Evolutionary conservation across 2,329 filamentous ascomycete species (phyloP).

Genomic region (Botrytis deweyae): DNA sequence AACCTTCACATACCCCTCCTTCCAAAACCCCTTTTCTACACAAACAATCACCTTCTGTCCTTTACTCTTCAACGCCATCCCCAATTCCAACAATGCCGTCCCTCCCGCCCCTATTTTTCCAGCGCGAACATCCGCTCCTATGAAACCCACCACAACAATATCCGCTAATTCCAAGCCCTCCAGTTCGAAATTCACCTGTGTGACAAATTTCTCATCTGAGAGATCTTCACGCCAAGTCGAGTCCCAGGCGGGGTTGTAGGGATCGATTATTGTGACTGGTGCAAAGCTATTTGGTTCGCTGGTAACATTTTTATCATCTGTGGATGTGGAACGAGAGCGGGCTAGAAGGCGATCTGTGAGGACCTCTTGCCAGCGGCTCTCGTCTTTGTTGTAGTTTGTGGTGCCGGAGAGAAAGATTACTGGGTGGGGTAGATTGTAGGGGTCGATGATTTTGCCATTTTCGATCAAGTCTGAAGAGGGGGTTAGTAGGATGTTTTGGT

Average conservation of each 20-base stretch:
- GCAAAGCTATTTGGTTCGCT: background rate
- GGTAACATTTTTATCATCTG: conserved; percentile 73
- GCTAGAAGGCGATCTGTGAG: conserved; percentile 70
- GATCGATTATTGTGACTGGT: conserved; percentile 57
- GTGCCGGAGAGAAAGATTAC: conserved; percentile 59
- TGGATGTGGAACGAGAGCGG: conserved; percentile 78
- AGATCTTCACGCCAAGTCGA: conserved; percentile 51
- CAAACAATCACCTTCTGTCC: conserved; percentile 78
- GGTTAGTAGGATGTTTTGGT: conserved; percentile 55
- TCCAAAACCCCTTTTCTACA: conserved; percentile 59
- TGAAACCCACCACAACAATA: conserved; percentile 63
- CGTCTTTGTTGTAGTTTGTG: conserved; percentile 41
- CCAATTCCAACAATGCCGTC: conserved; percentile 50
- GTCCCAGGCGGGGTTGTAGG: conserved; percentile 57
- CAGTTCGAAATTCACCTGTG: conserved; percentile 63
- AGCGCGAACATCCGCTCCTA: conserved; percentile 64
- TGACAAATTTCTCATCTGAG: conserved; percentile 46
- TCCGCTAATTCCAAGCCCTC: conserved; percentile 53
- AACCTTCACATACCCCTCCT: conserved; percentile 60
- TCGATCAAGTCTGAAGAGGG: conserved; percentile 91
- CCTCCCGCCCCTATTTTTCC: conserved; percentile 66
- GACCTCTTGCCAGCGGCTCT: conserved; percentile 34
- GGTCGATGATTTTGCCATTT: conserved; percentile 81
- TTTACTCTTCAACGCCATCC: conserved; percentile 48
- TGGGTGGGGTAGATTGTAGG: conserved; percentile 49